Percentiles rank a stretch among this genome's conserved stretches.
Evolutionary conservation across 768 basidiomycete genomes (phyloP).

Genomic region (Rickenella mellea): DNA sequence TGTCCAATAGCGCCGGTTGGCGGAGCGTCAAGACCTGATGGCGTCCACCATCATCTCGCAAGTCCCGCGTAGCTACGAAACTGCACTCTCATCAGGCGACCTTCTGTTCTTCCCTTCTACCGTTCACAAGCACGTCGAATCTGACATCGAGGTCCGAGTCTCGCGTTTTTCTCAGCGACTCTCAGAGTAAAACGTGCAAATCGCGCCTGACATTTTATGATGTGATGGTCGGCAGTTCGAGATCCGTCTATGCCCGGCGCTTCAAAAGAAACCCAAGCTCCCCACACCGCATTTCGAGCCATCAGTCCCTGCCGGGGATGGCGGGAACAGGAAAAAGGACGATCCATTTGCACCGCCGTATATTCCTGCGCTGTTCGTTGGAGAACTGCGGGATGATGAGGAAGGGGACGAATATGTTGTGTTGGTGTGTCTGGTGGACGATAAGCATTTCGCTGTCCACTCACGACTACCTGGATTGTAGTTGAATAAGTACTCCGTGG

Average conservation of each 20-base stretch:
- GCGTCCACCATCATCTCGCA: slow-evolving; percentile 43
- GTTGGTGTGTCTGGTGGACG: slow-evolving; percentile 40
- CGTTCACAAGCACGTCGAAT: slow-evolving; percentile 47
- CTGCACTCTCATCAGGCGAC: slow-evolving; percentile 53
- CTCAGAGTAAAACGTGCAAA: too few species aligned
- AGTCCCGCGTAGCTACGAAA: slow-evolving; percentile 46
- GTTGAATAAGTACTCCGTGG: slow-evolving; percentile 83
- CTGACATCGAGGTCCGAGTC: slow-evolving; percentile 50
- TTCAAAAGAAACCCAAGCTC: slow-evolving; percentile 66
- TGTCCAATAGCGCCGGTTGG: too few species aligned
- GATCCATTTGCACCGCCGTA: slow-evolving; percentile 90
- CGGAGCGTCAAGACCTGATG: too few species aligned
- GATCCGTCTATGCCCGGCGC: slow-evolving; percentile 74
- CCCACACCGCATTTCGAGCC: slow-evolving; percentile 32
- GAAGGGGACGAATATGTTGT: slow-evolving; percentile 51
- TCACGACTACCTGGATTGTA: slow-evolving; percentile 18
- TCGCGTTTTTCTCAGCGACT: not conserved
- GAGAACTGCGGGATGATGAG: slow-evolving; percentile 60
- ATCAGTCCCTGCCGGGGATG: slow-evolving; percentile 16
- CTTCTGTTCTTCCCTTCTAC: slow-evolving; percentile 74
- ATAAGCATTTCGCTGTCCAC: not conserved
- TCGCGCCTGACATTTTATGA: too few species aligned
- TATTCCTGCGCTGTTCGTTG: slow-evolving; percentile 62
- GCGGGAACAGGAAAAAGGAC: slow-evolving; percentile 22
- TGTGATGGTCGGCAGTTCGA: slow-evolving; percentile 58